phyloP scores from a whole-genome alignment of 192 early-diverging fungal genomes.

The Chytriomyces sp. region DNA sequence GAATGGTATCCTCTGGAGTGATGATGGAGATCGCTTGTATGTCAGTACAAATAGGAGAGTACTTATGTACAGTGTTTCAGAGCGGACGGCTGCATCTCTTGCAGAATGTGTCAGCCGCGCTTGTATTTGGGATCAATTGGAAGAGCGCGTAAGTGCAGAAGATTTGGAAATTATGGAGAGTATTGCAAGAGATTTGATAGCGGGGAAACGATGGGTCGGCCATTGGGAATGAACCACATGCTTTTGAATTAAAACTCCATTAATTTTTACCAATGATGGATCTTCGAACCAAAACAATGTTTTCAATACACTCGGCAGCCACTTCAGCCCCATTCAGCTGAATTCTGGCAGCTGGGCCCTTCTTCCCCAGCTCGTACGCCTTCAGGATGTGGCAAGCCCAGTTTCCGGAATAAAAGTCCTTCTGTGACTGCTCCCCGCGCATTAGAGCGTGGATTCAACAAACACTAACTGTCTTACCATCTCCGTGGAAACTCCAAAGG shows the following conservation, averaged over 20 bases:
- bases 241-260: too few relatives aligned
- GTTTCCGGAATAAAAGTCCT: slow-evolving; percentile 28
- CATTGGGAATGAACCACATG: slow-evolving; percentile 4
- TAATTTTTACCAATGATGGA: neutral
- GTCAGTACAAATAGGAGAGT: slow-evolving; percentile 12
- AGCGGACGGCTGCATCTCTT: neutral
- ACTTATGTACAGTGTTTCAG: slow-evolving; percentile 9
- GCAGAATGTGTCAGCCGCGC: neutral
- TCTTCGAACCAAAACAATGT: neutral
- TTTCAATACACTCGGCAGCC: slow-evolving; percentile 19
- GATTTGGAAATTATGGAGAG: neutral
- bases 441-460: neutral
- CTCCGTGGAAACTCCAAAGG: slow-evolving; percentile 43
- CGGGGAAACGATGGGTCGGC: neutral
- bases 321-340: slow-evolving; percentile 17
- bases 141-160: neutral
- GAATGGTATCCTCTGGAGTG: slow-evolving; percentile 20
- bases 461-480: slow-evolving; percentile 33
- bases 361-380: slow-evolving; percentile 7
- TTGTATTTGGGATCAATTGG: neutral
- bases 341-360: neutral
- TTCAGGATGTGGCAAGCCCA: slow-evolving; percentile 14
- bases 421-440: slow-evolving; percentile 9
- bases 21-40: slow-evolving; percentile 19
- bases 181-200: neutral